Evolutionary conservation across 2,329 filamentous ascomycete species (phyloP).

Genomic region (Fonsecaea erecta): DNA sequence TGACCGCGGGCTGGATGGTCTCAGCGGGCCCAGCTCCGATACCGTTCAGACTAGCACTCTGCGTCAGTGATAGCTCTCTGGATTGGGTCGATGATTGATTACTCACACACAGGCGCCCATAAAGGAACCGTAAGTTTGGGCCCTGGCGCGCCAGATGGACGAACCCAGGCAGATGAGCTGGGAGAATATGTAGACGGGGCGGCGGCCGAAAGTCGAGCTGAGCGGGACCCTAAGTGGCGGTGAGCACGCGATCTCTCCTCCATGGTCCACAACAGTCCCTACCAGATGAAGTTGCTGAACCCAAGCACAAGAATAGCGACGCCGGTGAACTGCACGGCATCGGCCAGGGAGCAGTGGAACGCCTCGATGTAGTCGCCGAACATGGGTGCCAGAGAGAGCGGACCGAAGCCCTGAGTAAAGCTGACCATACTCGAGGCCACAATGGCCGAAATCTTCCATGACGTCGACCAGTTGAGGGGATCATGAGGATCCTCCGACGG

Average conservation of each 20-base stretch:
- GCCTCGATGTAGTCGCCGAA: conserved; percentile 62
- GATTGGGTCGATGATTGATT: neutral
- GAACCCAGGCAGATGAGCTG: conserved; percentile 59
- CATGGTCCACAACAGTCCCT: neutral
- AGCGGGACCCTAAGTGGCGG: conserved; percentile 55
- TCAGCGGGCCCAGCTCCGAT: conserved; percentile 67
- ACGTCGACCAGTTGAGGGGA: conserved; percentile 55
- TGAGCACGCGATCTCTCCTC: conserved; percentile 24
- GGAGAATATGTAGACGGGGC: conserved; percentile 59
- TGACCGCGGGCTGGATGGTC: conserved; percentile 65
- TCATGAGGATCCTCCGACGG: conserved; percentile 54
- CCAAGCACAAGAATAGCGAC: conserved; percentile 62
- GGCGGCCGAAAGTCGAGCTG: conserved; percentile 59
- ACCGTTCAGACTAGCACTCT: conserved; percentile 55
- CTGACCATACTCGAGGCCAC: conserved; percentile 52
- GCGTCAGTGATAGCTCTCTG: neutral
- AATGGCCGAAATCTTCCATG: conserved; percentile 58
- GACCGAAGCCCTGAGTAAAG: conserved; percentile 61
- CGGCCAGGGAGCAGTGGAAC: conserved; percentile 59
- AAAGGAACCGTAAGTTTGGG: conserved; percentile 63
- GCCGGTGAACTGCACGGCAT: conserved; percentile 62
- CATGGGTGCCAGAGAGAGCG: conserved; percentile 62
- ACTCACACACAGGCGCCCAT: conserved; percentile 62
- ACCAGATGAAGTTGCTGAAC: conserved; percentile 66
- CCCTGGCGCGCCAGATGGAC: conserved; percentile 63